Evolutionary conservation across 371 early-diverging fungal genomes (phyloP).

Genomic region (Apophysomyces elegans): DNA sequence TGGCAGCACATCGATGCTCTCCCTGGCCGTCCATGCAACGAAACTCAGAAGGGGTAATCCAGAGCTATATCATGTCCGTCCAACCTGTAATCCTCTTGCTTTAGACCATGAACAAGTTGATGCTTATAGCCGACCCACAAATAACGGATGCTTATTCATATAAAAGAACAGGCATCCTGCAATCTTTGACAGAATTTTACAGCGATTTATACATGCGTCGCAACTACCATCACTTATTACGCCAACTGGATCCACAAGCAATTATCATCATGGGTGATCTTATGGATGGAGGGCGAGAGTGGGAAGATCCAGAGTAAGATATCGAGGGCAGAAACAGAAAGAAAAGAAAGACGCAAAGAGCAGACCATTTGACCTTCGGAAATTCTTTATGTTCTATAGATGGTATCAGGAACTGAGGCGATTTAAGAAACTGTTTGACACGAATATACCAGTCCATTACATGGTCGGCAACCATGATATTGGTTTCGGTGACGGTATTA

Average conservation of each 20-base stretch:
- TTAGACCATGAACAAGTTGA: conserved; percentile 20
- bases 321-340: too few species aligned
- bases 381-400: background rate
- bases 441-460: conserved; percentile 25
- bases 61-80: background rate
- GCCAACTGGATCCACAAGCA: conserved; percentile 58
- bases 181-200: conserved; percentile 71
- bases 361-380: background rate
- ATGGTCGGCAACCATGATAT: conserved; percentile 94
- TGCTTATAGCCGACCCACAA: conserved; percentile 90
- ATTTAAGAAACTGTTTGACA: conserved; percentile 36
- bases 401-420: conserved; percentile 25
- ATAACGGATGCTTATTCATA: conserved; percentile 91
- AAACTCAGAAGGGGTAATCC: background rate
- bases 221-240: conserved; percentile 63
- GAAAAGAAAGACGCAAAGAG: background rate
- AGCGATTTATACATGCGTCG: conserved; percentile 85
- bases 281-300: conserved; percentile 88
- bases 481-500: conserved; percentile 80
- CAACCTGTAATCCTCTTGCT: background rate
- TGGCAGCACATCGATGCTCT: conserved; percentile 24
- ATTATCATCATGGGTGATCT: conserved; percentile 88
- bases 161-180: conserved; percentile 50
- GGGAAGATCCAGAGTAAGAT: conserved; percentile 58
- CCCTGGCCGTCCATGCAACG: conserved; percentile 21